These are phyloP conservation scores for Bolboschoenus planiculmis DNA, from an alignment of 176 grass and related monocot species.

Conservation along the genomic window DNA sequence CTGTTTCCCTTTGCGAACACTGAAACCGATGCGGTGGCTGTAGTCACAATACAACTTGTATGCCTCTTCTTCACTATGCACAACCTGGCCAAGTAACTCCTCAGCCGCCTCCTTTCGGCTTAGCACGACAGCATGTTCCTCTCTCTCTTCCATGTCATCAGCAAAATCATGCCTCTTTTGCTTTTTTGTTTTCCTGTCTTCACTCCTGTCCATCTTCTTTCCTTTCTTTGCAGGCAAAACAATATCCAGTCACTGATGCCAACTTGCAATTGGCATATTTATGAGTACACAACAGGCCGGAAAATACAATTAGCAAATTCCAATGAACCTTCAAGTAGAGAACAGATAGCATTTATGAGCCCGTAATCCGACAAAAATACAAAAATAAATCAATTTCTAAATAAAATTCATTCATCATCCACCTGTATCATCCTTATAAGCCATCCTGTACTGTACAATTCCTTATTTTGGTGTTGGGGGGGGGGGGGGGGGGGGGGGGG, in stretches of 20 bases:
- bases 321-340: neutral
- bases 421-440: neutral
- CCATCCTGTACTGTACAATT: neutral
- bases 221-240: neutral
- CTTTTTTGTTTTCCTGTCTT: conserved; percentile 41
- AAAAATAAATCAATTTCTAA: neutral
- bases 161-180: conserved; percentile 44
- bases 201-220: conserved; percentile 37
- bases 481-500: too few species aligned
- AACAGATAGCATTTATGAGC: neutral
- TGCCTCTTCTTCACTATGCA: conserved; percentile 78
- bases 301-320: neutral
- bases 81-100: conserved; percentile 58
- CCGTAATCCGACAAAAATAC: neutral
- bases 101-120: conserved; percentile 51
- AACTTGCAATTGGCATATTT: neutral
- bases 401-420: neutral
- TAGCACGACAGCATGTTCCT: conserved; percentile 36
- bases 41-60: conserved; percentile 76
- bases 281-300: neutral
- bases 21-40: conserved; percentile 77
- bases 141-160: conserved; percentile 34
- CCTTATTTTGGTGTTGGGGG: too few species aligned
- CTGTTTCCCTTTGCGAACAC: conserved; percentile 83
- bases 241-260: neutral